Evolutionary conservation across 805 yeast species (phyloP).

Genomic region (Pichia deserticola): DNA sequence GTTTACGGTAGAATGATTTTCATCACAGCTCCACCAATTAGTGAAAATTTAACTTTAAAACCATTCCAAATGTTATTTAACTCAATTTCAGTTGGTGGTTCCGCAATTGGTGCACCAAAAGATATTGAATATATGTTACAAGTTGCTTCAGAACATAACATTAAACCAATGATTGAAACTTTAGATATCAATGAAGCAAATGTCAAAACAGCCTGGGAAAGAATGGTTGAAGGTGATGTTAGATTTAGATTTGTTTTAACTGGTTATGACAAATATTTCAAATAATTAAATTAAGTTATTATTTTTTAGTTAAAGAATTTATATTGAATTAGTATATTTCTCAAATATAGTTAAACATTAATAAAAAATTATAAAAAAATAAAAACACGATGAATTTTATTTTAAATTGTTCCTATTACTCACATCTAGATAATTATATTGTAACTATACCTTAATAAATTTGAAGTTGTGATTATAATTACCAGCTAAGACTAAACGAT

Average conservation of each 20-base stretch:
- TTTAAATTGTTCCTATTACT: too few species aligned
- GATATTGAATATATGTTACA: conserved; percentile 43
- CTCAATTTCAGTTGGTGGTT: conserved; percentile 26
- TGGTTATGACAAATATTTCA: conserved; percentile 34
- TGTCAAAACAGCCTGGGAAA: conserved; percentile 38
- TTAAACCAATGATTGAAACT: conserved; percentile 47
- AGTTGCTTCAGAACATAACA: conserved; percentile 38
- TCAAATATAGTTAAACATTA: too few species aligned
- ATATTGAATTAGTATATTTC: too few species aligned
- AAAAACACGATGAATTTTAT: too few species aligned
- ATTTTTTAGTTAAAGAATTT: too few species aligned
- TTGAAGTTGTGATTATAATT: too few species aligned
- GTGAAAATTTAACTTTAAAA: conserved; percentile 24
- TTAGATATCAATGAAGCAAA: conserved; percentile 39
- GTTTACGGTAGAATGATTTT: conserved; percentile 27
- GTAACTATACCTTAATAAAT: too few species aligned
- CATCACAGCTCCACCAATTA: conserved; percentile 32
- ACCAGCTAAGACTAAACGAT: too few species aligned
- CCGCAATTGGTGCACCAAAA: conserved; percentile 36
- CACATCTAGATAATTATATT: too few species aligned
- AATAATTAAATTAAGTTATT: not conserved
- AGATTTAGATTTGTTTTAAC: conserved; percentile 48
- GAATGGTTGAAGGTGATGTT: conserved; percentile 43
- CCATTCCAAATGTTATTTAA: conserved; percentile 30
- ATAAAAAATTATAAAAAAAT: too few species aligned